Evolutionary conservation across 2,329 filamentous ascomycete genomes (phyloP), one percentile per base, ranked within the genome.

Genomic region (Colletotrichum godetiae): DNA sequence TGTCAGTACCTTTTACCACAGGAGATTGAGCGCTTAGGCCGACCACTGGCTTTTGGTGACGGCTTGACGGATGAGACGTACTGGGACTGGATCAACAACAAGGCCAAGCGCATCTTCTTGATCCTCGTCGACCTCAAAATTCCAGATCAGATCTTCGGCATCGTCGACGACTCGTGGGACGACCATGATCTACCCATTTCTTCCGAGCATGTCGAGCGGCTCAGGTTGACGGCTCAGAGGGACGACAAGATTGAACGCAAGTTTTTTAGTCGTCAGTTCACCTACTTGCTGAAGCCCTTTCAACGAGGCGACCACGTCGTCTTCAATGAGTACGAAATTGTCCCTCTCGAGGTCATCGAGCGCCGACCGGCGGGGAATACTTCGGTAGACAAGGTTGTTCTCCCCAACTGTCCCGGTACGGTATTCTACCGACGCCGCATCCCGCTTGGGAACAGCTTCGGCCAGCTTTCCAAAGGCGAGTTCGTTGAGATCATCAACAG

Each of bases 101-200:
- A 92, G 77, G 91, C 92, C 7, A 92, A 91, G 78, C 88, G 91
- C 59, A 85, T 95, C 52, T 95, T 95, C 78, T 84, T 95, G 59
- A 91, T 94, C 52, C 85, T 95, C 31, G 86, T 91, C 67, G 92
- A 95, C 77, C 84, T 94, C 29, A 91, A 91, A 37, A 87, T 93
- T 12, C 89, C 93, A 0, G 92, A 93, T 76, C 92, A 93, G 79
- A 94, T 95, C 73, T 95, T 95, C 78, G 89, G 89, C 55, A 86
- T 94, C 65, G 90, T 95, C 71, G 93, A 95, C 81, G 91, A 93
- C 78, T 92, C 91, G 27, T 94, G 92, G 92, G 92, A 93, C 76
- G 93, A 95, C 78, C 88, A 90, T 66, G 93, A 95, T 82, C 84
- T 95, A 55, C 93, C 93, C 5, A 86, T 95, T 60, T 85, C 90